Conservation (phyloP, 2,329 filamentous ascomycete species). For the Atkinsonella hypoxylon region DNA sequence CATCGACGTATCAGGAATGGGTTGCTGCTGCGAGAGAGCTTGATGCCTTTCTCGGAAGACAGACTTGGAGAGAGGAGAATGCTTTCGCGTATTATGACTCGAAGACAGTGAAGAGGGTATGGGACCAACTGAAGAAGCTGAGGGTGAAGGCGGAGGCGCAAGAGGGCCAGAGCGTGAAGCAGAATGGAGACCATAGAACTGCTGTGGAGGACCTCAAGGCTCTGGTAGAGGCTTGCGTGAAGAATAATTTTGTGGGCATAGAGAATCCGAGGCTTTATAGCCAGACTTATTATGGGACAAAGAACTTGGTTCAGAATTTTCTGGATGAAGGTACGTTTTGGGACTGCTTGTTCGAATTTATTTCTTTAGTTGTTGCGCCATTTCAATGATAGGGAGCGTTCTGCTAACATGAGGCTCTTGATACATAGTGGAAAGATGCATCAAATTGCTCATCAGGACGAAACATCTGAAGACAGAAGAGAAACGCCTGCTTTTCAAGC, state of each 20-base stretch:
- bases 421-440: constrained; percentile 44
- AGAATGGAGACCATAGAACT: constrained; percentile 24
- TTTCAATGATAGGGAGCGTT: too few relatives aligned
- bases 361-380: neutral
- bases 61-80: constrained; percentile 67
- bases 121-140: constrained; percentile 59
- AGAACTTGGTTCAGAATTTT: constrained; percentile 81
- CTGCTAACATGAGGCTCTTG: neutral
- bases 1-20: constrained; percentile 75
- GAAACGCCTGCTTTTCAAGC: constrained; percentile 76
- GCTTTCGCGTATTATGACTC: constrained; percentile 80
- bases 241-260: constrained; percentile 93
- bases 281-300: constrained; percentile 97
- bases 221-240: constrained; percentile 80
- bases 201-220: constrained; percentile 64
- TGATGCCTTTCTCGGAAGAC: constrained; percentile 70
- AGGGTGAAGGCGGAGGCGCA: constrained; percentile 47
- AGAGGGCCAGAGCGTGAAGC: constrained; percentile 26
- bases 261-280: constrained; percentile 93
- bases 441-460: constrained; percentile 58
- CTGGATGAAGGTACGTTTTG: constrained; percentile 59
- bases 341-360: too few relatives aligned
- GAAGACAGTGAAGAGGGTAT: constrained; percentile 66
- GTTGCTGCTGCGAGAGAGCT: constrained; percentile 64
- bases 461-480: constrained; percentile 55